Conservation (phyloP, 495 filamentous ascomycete genomes). For the Parathielavia appendiculata region DNA sequence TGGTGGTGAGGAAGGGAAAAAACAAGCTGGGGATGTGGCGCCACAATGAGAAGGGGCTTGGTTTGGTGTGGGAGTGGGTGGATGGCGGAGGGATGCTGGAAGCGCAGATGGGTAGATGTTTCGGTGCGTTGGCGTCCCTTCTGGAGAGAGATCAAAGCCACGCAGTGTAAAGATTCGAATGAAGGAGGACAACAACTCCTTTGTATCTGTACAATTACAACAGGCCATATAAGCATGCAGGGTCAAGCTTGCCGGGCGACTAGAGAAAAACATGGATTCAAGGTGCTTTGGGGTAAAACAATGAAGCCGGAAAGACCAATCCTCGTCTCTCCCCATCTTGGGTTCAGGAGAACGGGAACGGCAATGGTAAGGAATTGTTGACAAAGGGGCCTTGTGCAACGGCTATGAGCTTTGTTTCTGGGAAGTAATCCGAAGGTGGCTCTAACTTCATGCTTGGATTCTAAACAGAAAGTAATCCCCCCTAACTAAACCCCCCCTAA, state of each 20-base stretch:
- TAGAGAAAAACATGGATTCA: neutral
- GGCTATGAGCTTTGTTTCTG: too few relatives aligned
- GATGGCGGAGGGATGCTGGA: neutral
- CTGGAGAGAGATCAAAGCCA: neutral
- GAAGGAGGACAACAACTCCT: neutral
- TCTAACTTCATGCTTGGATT: neutral
- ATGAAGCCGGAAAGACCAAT: neutral
- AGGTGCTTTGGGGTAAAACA: too few relatives aligned
- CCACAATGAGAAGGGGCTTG: neutral
- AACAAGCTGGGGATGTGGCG: neutral
- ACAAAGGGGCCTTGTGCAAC: too few relatives aligned
- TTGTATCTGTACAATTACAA: conserved; percentile 10
- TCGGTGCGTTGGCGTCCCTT: neutral
- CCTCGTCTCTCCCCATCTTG: too few relatives aligned
- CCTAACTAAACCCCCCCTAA: neutral
- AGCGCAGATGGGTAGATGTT: neutral
- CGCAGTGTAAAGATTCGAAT: conserved; percentile 8
- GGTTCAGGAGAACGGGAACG: too few relatives aligned
- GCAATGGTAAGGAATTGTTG: too few relatives aligned
- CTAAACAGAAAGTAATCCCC: neutral
- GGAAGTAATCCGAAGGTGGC: too few relatives aligned
- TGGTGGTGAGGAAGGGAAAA: neutral
- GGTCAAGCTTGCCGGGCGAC: neutral
- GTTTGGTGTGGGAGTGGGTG: neutral
- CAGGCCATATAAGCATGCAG: neutral